Base-by-base conservation (phyloP, 2,329 filamentous ascomycete species). In the Aspergillus jensenii region DNA sequence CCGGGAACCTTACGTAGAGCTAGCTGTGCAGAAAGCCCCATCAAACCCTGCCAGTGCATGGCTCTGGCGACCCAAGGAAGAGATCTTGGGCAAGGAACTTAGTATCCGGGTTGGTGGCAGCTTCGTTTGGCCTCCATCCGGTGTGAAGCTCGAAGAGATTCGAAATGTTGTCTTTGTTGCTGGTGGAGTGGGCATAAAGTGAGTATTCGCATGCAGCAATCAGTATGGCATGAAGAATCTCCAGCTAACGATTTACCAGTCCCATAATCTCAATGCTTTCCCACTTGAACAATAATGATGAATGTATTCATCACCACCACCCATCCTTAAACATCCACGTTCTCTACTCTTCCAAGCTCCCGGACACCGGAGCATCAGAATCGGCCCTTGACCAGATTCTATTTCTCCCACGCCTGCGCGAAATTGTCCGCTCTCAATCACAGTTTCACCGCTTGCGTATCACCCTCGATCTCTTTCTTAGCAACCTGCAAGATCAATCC, bases 161-260 rank as follows among this genome's bases (percentile, higher is more conserved):
- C 79, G 80, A 44, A 85, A 83, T 54, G 80, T 89, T 5, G 83
- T 96, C 3, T 87, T 96, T 61, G 80, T 96, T 14, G 91, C 90
- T 0, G 91, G 90, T 1, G 91, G 91, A 1, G 87, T 96, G 21
- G 91, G 91, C 0, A 87, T 96, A 56, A 96, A 96, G 84, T 86
- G 73, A 62, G 81, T 68, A 44, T 45, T 31, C 17, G 5, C 23
- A 33, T 27, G 23, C 11, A 11, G n/a, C 35, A 41, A 12, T 4
- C 11, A 4, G 14, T 21, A 9, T 7, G 11, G 11, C 27, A 41
- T 7, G 19, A 3, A 35, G 7, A 23, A 46, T 27, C n/a, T 12
- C 54, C 49, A 50, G 39, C 52, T 62, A 52, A 67, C 21, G 45
- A 51, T 8, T 6, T 21, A n/a, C 35, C 17, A 86, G 84, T 66